Percentiles rank a stretch among this genome's conserved stretches.
phyloP scores from a whole-genome alignment of 2,329 filamentous ascomycete genomes.

The Aspergillus clavatus region DNA sequence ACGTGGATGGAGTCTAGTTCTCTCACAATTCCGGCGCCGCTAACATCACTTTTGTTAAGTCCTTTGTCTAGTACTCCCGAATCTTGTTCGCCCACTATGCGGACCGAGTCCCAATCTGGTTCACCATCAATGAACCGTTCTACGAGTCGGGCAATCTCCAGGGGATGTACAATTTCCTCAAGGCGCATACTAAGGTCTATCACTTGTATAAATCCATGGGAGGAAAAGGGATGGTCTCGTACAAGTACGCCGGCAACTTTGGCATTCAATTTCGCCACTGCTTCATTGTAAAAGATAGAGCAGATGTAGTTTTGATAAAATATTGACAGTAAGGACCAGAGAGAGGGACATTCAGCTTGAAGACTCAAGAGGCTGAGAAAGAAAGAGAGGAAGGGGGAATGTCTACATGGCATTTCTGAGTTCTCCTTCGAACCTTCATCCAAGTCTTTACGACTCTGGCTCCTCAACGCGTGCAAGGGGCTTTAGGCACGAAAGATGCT shows the following conservation, averaged over 20 bases:
- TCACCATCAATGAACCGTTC: slow-evolving; percentile 41
- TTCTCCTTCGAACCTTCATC: not conserved
- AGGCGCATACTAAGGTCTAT: slow-evolving; percentile 36
- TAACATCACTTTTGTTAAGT: slow-evolving; percentile 41
- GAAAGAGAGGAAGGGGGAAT: too few species aligned
- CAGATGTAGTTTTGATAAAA: too few species aligned
- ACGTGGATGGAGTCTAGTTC: slow-evolving; percentile 17
- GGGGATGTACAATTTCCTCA: slow-evolving; percentile 46
- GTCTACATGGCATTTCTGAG: too few species aligned
- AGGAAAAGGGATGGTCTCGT: slow-evolving; percentile 31
- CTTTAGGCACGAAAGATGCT: slow-evolving; percentile 11
- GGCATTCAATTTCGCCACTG: slow-evolving; percentile 38
- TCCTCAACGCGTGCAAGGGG: not conserved
- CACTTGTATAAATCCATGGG: slow-evolving; percentile 46
- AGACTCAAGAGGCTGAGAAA: too few species aligned
- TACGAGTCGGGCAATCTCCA: slow-evolving; percentile 43
- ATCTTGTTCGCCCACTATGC: slow-evolving; percentile 36
- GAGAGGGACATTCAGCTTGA: too few species aligned
- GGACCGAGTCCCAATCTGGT: slow-evolving; percentile 39
- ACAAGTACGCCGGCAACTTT: slow-evolving; percentile 49
- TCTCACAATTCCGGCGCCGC: slow-evolving; percentile 27
- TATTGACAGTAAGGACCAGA: too few species aligned
- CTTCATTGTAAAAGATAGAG: too few species aligned
- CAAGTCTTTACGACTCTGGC: not conserved
- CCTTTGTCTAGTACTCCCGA: slow-evolving; percentile 37